These are phyloP conservation scores for Inga oerstediana DNA, from an alignment of 306 rosid genomes.

Conservation along the genomic window DNA sequence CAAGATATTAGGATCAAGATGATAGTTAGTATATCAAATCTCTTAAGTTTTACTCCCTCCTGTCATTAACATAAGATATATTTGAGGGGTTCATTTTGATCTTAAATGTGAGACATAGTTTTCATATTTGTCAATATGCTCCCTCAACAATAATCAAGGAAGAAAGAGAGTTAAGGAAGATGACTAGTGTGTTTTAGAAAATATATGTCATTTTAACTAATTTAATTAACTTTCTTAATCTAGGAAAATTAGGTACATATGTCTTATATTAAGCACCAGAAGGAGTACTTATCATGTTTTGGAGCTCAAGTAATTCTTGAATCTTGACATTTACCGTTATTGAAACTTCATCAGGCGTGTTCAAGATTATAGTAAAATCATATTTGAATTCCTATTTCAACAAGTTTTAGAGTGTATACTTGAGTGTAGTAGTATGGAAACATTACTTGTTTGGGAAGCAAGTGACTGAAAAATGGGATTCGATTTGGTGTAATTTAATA, in stretches of 20 bases:
- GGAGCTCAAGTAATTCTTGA: neutral
- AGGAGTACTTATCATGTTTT: neutral
- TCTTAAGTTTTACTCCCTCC: neutral
- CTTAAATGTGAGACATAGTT: too few relatives aligned
- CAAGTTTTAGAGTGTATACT: neutral
- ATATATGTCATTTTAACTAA: too few relatives aligned
- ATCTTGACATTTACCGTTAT: neutral
- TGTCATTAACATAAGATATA: too few relatives aligned
- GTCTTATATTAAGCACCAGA: neutral
- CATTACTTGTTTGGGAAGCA: neutral
- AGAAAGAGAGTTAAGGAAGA: too few relatives aligned
- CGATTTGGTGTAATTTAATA: conserved; percentile 20
- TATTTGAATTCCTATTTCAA: neutral
- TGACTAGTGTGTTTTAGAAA: too few relatives aligned
- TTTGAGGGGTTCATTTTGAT: too few relatives aligned
- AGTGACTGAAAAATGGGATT: neutral
- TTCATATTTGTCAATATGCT: too few relatives aligned
- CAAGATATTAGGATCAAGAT: neutral
- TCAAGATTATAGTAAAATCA: neutral
- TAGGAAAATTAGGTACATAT: too few relatives aligned
- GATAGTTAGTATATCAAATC: neutral
- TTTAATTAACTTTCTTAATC: too few relatives aligned
- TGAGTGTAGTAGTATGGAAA: neutral
- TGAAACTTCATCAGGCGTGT: neutral
- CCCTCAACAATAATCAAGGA: too few relatives aligned